Base-by-base conservation (phyloP, 495 filamentous ascomycete genomes). In the Penicillium bovifimosum region DNA sequence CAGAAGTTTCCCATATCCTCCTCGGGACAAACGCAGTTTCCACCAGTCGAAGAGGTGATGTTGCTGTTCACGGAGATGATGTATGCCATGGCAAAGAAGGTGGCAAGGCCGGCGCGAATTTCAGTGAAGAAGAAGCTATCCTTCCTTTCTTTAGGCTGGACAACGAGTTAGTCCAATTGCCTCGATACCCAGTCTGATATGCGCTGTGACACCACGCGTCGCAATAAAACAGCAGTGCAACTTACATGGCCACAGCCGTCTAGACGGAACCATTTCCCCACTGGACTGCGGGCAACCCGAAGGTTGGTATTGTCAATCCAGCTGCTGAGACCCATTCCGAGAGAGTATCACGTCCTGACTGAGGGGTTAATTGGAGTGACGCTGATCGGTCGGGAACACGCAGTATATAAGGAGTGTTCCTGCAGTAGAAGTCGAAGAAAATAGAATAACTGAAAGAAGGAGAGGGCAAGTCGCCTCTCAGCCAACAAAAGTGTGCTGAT, bases 21-120 rank as follows among this genome's bases (percentile, higher is more conserved):
- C 11, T 61, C 48, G 47, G 78, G 76, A 61, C 88, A 92, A n/a
- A 87, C 78, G 58, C 88, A 91, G 11, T 85, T 87, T 14, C 87
- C 88, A 27, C 88, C 87, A 42, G 75, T 74, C 18, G 71, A 65
- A 45, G 84, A 75, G 47, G 83, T 79, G 64, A 90, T 87, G 58
- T 75, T 86, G 44, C 79, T 81, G 69, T 88, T 90, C 58, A 87
- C 83, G 47, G 84, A 80, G 62, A 88, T 87, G 52, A 87, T 86
- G 67, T 88, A 92, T 61, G 88, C 87, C 88, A 91, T 91, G 56
- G 87, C 87, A 70, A 91, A 90, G 75, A 91, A 90, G 41, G 88
- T 87, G 28, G 87, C 87, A 2, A 91, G 65, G 47, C 87, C 88
- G 52, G 86, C 88, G 44, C 88, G 83, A 39, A 90, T 66, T 70